Evolutionary conservation across 2,329 filamentous ascomycete genomes (phyloP).

Genomic region (Botryotinia narcissicola): DNA sequence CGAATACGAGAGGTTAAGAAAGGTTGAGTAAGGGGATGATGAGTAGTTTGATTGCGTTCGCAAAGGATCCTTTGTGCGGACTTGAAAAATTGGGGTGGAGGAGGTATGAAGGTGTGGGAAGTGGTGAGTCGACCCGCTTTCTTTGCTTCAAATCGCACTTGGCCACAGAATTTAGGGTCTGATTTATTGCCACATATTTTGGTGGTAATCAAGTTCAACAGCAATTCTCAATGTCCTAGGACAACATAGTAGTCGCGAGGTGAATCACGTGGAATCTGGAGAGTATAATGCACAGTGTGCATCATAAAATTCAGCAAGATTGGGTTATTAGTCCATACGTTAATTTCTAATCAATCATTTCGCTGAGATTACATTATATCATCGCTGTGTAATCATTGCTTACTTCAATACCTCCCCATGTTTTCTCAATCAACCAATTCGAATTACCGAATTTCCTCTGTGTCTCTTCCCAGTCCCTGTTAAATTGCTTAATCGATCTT

Average conservation of each 20-base stretch:
- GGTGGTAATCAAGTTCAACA: neutral
- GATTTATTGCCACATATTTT: neutral
- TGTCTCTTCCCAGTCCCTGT: neutral
- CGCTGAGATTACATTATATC: neutral
- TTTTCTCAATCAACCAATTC: neutral
- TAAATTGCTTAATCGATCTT: neutral
- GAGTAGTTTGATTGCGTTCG: neutral
- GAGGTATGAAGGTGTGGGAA: neutral
- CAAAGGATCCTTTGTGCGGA: neutral
- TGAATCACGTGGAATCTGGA: neutral
- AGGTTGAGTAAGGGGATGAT: neutral
- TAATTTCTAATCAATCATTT: neutral
- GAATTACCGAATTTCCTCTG: neutral
- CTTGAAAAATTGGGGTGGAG: neutral
- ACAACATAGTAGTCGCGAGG: neutral
- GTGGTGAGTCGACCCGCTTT: neutral
- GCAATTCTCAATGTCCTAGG: neutral
- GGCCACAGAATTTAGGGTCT: neutral
- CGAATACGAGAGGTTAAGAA: conserved; percentile 2
- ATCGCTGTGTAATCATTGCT: neutral
- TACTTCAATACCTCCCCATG: neutral
- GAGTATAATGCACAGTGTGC: neutral
- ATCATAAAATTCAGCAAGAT: neutral
- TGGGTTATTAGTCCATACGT: neutral
- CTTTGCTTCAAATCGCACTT: neutral